Evolutionary conservation across 768 basidiomycete genomes (phyloP), one percentile per base, ranked within the genome.

Genomic region (Pleurotus djamor): DNA sequence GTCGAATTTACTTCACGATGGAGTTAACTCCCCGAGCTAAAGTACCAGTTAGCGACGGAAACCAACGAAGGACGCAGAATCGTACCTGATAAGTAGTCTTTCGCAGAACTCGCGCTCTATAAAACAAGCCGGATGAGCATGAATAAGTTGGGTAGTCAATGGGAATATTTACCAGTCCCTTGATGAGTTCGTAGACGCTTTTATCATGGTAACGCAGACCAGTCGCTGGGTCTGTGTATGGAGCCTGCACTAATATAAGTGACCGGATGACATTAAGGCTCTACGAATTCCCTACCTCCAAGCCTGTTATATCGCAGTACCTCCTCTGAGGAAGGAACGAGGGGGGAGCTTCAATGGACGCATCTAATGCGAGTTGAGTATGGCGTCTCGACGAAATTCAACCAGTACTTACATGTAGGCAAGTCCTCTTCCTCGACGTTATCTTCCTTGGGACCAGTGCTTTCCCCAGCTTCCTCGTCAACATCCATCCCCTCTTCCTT

Each of bases 241-340:
- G 90, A 0, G 89, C 91, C 91, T 91, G 44, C 2, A 17, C 33
- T 44, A 17, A 33, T 44, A 33, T 17, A 47, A 44, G 21, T 14
- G 8, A 36, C 10, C 5, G 10, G 35, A 60, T 45, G 17, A 41
- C 45, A 49, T 12, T 32, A 33, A 3, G 10, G 28, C 47, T 12
- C 10, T 32, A 14, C 4, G 2, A 41, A 50, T 9, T 17, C 38
- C 72, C 6, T 34, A 89, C 91, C 72, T 92, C 91, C 10, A 94
- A 76, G 0, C 92, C 91, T 0, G 92, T 94, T 13, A 94, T 93
- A 72, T 94, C 92, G 66, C 92, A 94, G 56, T 89, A 92, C 60
- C 88, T 86, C 60, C 80, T 79, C 49, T 86, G 88, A 3, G 92
- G 92, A 6, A 90, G 74, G 0, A 94, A 67, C 8, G 91, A 94